phyloP scores from a whole-genome alignment of 805 yeast genomes.

The Kuraishia cidri region DNA sequence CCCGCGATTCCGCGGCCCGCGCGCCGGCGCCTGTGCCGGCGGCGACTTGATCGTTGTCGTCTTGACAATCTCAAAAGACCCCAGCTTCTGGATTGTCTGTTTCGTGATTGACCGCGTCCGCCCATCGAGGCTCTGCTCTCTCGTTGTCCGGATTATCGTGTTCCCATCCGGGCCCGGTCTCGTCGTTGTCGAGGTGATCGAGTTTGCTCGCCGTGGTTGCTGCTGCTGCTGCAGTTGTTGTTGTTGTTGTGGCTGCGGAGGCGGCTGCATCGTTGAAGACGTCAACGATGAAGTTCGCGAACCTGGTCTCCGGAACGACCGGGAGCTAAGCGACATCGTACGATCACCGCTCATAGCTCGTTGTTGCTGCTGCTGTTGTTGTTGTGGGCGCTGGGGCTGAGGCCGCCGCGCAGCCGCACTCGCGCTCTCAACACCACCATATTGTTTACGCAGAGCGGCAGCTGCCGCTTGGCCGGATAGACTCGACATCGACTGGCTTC shows the following conservation, averaged over 20 bases:
- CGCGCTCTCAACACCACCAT: too few species aligned
- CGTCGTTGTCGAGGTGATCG: conserved; percentile 10
- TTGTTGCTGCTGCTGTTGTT: background rate
- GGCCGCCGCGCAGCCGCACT: too few species aligned
- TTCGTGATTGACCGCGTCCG: conserved; percentile 48
- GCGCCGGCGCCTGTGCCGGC: conserved; percentile 19
- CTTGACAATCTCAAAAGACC: conserved; percentile 37
- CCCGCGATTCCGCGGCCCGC: background rate
- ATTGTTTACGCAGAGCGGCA: conserved; percentile 16
- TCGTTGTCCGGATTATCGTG: conserved; percentile 37
- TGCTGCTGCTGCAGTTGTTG: conserved; percentile 19
- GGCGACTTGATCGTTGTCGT: conserved; percentile 31
- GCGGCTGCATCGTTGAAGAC: too few species aligned
- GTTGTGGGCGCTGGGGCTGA: too few species aligned
- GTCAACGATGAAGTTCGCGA: too few species aligned
- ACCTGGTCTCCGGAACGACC: conserved; percentile 15
- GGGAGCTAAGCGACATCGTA: conserved; percentile 21
- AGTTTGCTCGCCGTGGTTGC: conserved; percentile 2
- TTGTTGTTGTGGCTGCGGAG: conserved; percentile 10
- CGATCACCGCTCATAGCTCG: conserved; percentile 7
- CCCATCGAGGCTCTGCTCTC: conserved; percentile 39
- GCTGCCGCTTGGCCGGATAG: conserved; percentile 20
- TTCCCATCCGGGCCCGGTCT: conserved; percentile 7
- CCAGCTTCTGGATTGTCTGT: conserved; percentile 38
- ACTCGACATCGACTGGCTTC: conserved; percentile 1